These are phyloP conservation scores for Amoebophrya sp. DNA, from an alignment of 169 alveolate genomes.

Conservation along the genomic window DNA sequence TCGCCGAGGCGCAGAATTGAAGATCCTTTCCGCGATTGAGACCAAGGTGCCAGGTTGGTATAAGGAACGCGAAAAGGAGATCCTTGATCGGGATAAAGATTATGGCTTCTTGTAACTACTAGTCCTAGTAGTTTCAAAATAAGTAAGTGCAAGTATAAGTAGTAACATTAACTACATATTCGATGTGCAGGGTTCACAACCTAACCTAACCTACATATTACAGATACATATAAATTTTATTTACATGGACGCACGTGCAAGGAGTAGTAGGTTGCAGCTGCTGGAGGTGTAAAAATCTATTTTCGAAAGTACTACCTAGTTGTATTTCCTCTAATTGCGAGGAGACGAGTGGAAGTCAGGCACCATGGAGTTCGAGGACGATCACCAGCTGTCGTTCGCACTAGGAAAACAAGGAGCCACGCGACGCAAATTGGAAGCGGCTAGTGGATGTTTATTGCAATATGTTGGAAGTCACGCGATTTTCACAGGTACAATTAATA, in stretches of 20 bases:
- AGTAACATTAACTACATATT: too few species aligned
- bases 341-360: background rate
- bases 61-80: background rate
- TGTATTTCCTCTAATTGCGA: too few species aligned
- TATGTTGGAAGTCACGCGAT: conserved; percentile 31
- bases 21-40: conserved; percentile 31
- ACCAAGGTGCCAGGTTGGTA: conserved; percentile 27
- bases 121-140: too few species aligned
- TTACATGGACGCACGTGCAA: too few species aligned
- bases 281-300: too few species aligned
- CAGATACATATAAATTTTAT: too few species aligned
- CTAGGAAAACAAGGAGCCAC: conserved; percentile 53
- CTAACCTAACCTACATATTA: too few species aligned
- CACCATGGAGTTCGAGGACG: background rate
- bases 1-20: conserved; percentile 33
- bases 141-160: too few species aligned
- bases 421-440: conserved; percentile 49
- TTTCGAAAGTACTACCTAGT: too few species aligned
- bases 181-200: too few species aligned
- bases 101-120: too few species aligned
- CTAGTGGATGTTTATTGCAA: conserved; percentile 51
- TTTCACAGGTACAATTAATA: conserved; percentile 18
- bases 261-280: too few species aligned
- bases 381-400: conserved; percentile 39
- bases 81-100: background rate